Percentiles rank a stretch among this genome's conserved stretches.
These are phyloP conservation scores for Yamadazyma kanchanaburiensis DNA, from an alignment of 1,139 yeast species.

Conservation along the genomic window DNA sequence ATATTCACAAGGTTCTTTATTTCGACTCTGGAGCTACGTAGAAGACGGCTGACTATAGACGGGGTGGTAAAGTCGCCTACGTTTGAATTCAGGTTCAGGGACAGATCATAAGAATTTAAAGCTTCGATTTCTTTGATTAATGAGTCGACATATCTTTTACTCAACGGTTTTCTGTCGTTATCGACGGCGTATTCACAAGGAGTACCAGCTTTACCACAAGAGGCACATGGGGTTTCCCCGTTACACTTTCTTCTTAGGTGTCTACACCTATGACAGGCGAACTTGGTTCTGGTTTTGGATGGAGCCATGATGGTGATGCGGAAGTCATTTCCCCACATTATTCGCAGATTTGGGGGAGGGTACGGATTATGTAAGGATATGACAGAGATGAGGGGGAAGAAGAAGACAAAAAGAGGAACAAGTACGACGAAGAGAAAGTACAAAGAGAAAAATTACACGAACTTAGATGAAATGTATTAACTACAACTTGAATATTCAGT, in stretches of 20 bases:
- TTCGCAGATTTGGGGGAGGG: too few relatives aligned
- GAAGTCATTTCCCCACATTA: too few relatives aligned
- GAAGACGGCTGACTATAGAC: neutral
- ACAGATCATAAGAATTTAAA: neutral
- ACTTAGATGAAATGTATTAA: too few relatives aligned
- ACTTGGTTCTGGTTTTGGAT: constrained; percentile 1
- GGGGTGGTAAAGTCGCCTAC: constrained; percentile 1
- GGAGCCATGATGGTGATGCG: too few relatives aligned
- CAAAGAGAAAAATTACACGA: too few relatives aligned
- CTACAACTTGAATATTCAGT: too few relatives aligned
- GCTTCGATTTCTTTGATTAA: constrained; percentile 1
- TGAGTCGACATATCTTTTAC: constrained; percentile 1
- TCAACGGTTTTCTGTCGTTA: constrained; percentile 2
- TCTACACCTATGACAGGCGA: constrained; percentile 2
- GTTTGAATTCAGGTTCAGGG: neutral
- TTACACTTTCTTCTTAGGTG: constrained; percentile 2
- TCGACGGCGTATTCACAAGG: constrained; percentile 1
- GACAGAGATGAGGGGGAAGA: too few relatives aligned
- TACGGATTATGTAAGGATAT: too few relatives aligned
- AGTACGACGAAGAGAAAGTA: too few relatives aligned
- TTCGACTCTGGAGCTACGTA: constrained; percentile 1
- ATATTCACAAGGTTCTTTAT: constrained; percentile 1
- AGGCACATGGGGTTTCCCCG: constrained; percentile 1
- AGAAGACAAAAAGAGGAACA: too few relatives aligned
- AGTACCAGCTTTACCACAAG: constrained; percentile 1